Conservation (phyloP, 208 protist genomes). For the Leishmania turanica region DNA sequence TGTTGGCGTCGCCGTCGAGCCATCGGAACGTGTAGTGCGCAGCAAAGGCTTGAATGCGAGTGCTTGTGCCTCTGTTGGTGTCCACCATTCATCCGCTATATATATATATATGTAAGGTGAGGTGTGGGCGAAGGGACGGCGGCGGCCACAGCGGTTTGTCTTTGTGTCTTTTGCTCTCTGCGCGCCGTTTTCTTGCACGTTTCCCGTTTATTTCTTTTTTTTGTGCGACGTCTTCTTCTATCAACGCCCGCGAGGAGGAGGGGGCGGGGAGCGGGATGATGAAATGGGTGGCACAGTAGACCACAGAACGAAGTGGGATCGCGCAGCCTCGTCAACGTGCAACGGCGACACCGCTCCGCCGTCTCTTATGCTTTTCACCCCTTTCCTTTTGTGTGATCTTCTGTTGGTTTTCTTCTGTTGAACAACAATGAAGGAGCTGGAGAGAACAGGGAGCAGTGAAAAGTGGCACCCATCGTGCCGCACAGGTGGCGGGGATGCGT, state of each 20-base stretch:
- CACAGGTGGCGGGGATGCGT: not conserved
- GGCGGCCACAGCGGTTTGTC: not conserved
- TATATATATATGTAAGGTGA: no score
- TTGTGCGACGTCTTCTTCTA: no score
- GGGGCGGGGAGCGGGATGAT: no score
- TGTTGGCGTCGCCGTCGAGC: not conserved
- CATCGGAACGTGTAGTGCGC: not conserved
- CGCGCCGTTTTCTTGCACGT: not conserved
- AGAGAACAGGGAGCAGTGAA: no score
- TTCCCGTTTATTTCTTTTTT: not conserved
- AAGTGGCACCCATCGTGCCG: not conserved
- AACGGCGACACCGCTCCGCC: not conserved
- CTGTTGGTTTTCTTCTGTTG: not conserved
- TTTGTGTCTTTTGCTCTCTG: not conserved
- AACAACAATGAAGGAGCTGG: not conserved
- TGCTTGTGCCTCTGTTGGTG: not conserved
- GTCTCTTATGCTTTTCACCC: not conserved
- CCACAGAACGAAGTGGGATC: not conserved
- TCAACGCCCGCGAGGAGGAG: not conserved
- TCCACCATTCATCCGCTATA: not conserved
- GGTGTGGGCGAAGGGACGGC: not conserved
- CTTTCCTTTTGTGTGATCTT: not conserved
- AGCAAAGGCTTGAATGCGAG: not conserved
- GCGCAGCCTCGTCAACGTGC: not conserved
- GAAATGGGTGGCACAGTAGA: not conserved